Conservation (phyloP, 257 asterid species). For the Solanum sejunctum region DNA sequence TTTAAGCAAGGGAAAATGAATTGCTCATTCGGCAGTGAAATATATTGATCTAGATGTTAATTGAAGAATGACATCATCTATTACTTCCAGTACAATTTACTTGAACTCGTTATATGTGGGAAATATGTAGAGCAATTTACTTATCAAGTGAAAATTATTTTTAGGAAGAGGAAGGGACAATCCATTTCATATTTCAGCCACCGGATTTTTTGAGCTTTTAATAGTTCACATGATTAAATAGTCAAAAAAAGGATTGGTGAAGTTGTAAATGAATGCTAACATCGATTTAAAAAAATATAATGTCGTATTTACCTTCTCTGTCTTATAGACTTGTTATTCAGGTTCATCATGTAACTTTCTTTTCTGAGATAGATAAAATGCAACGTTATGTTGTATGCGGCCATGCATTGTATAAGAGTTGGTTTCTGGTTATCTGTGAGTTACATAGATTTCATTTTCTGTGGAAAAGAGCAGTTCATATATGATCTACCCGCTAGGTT, state of each 20-base stretch:
- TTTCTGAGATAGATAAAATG: not conserved
- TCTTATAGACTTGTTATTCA: not conserved
- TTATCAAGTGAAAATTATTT: not conserved
- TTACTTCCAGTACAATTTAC: not conserved
- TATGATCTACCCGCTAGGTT: conserved; percentile 90
- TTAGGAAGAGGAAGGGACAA: not conserved
- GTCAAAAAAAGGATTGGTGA: not conserved
- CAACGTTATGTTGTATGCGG: not conserved
- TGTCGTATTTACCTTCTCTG: not conserved
- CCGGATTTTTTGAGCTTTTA: not conserved
- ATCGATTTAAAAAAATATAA: not conserved
- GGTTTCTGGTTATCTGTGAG: conserved; percentile 16
- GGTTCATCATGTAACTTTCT: not conserved
- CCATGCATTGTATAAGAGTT: conserved; percentile 2
- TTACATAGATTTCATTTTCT: conserved; percentile 22
- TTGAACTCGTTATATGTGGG: not conserved
- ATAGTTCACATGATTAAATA: not conserved
- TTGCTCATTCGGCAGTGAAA: not conserved
- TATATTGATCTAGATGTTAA: not conserved
- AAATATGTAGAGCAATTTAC: not conserved
- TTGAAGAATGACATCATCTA: not conserved
- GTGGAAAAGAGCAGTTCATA: conserved; percentile 83
- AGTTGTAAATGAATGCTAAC: not conserved
- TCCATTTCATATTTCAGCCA: not conserved
- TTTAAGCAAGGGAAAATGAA: not conserved